Evolutionary conservation across 805 yeast species (phyloP), one percentile per base, ranked within the genome.

Genomic region (Wickerhamomyces tratensis): DNA sequence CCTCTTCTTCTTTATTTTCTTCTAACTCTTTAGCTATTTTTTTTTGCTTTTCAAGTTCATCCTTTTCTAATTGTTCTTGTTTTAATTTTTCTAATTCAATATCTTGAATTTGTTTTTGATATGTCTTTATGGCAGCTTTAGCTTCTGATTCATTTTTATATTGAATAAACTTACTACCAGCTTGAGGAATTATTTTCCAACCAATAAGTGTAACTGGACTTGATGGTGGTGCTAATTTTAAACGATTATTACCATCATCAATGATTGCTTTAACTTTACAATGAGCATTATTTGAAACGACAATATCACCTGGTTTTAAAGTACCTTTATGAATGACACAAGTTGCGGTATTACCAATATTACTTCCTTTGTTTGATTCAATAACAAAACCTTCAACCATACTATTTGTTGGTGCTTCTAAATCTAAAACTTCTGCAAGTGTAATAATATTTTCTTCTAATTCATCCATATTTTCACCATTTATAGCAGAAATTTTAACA

Each of bases 181-280:
- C 93, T 41, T 77, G 85, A 0, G 98, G 98, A 34, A 89, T 64
- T 33, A 79, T 89, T 57, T 84, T 88, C 98, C 98, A 93, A 1
- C 98, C 98, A 58, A 86, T 73, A 7, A 93, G 70, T 53, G 87
- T 95, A 1, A 86, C 94, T 0, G 98, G 96, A 8, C 84, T 80
- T 0, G 96, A 82, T 0, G 98, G 98, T 1, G 77, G 76, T 0
- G 95, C 97, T 30, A 59, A 45, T 45, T 77, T 75, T 8, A 87
- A 61, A 0, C 68, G 44, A 48, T 77, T 77, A 5, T 91, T 89
- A 44, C 65, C 58, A 49, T 87, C 96, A 59, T 87, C 85, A 43
- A 71, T 72, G 74, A 93, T 74, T 14, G 82, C 77, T 51, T 81
- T 76, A 2, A 91, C 89, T 56, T 84, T 85, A 61, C 96, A 87